These are phyloP conservation scores for Dictyostelium purpureum DNA, from an alignment of 78 protist species.

Conservation along the genomic window DNA sequence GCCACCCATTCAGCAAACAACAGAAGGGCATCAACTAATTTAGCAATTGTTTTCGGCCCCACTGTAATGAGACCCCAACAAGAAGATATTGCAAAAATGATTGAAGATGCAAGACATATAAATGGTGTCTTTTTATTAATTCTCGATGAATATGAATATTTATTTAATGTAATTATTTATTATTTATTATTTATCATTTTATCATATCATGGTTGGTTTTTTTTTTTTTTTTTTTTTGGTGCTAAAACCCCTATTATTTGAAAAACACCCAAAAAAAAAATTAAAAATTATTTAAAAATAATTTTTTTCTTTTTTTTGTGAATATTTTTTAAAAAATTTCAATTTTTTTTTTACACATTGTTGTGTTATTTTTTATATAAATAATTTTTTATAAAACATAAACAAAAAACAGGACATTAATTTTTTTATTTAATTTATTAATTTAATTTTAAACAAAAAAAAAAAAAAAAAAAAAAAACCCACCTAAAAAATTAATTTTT, in stretches of 20 bases:
- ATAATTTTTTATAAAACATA: too few species aligned
- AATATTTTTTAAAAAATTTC: background rate
- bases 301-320: background rate
- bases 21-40: constrained; percentile 75
- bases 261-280: background rate
- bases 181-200: background rate
- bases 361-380: background rate
- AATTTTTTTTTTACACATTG: background rate
- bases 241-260: background rate
- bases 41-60: constrained; percentile 84
- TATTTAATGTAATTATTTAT: constrained; percentile 25
- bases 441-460: too few species aligned
- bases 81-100: constrained; percentile 63
- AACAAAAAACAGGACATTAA: background rate
- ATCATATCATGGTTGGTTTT: background rate
- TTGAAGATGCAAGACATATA: constrained; percentile 75
- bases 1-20: constrained; percentile 22
- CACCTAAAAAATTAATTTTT: background rate
- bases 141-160: constrained; percentile 71
- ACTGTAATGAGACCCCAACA: constrained; percentile 76
- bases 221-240: constrained; percentile 3
- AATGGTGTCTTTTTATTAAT: constrained; percentile 62
- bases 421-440: background rate
- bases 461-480: background rate
- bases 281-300: background rate